Conservation (phyloP, 768 basidiomycete species). For the Lyophyllum atratum region DNA sequence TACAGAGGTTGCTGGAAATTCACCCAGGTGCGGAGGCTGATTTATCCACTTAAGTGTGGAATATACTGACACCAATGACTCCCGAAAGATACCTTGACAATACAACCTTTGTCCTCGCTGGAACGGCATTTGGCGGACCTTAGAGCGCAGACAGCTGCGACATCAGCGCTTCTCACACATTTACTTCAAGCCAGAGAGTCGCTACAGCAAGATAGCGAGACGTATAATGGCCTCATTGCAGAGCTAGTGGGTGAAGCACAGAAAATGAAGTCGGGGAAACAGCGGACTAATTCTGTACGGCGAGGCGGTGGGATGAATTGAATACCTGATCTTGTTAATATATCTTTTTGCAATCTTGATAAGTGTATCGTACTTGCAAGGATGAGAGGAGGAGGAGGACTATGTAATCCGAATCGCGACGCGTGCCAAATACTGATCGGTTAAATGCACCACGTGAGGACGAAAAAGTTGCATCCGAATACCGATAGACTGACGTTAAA, state of each 20-base stretch:
- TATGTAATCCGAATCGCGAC: neutral
- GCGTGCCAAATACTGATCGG: too few relatives aligned
- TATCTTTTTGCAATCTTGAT: neutral
- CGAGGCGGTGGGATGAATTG: constrained; percentile 48
- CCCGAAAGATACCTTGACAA: constrained; percentile 62
- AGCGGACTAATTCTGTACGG: constrained; percentile 37
- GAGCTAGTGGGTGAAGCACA: constrained; percentile 93
- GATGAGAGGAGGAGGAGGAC: neutral
- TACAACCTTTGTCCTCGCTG: constrained; percentile 69
- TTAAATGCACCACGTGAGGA: constrained; percentile 22
- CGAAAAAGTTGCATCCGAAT: constrained; percentile 29
- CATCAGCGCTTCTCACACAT: constrained; percentile 77
- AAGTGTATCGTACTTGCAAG: neutral
- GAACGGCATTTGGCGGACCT: constrained; percentile 70
- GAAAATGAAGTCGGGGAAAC: constrained; percentile 72
- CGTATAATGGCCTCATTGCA: constrained; percentile 88
- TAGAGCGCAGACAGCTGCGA: constrained; percentile 69
- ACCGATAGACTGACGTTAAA: constrained; percentile 12
- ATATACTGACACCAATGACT: neutral
- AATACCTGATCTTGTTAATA: constrained; percentile 8
- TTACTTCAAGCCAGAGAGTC: constrained; percentile 80
- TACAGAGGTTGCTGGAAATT: constrained; percentile 65
- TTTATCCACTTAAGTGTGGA: neutral
- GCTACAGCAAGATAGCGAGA: constrained; percentile 85
- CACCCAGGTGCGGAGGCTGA: constrained; percentile 56